These are phyloP conservation scores for Crithidia brevicula DNA, from an alignment of 208 protist species.

Conservation along the genomic window DNA sequence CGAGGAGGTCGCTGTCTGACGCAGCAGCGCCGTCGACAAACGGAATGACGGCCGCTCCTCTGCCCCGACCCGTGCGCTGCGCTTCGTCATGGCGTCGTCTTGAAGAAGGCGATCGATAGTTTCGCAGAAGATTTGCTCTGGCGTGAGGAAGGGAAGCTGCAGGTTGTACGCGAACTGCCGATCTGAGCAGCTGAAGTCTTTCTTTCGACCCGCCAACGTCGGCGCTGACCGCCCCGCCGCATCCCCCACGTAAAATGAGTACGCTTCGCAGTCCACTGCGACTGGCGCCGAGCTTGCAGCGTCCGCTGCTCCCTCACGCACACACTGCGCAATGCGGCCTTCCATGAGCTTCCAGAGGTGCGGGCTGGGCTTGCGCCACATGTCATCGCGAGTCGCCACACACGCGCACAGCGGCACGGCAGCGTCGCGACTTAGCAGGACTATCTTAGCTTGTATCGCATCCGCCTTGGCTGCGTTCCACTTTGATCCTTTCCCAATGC, in stretches of 20 bases:
- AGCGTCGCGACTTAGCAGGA: constrained; percentile 39
- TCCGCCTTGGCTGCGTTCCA: constrained; percentile 69
- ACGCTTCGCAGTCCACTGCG: constrained; percentile 27
- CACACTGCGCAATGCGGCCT: constrained; percentile 35
- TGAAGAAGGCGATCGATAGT: constrained; percentile 24
- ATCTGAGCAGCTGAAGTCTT: constrained; percentile 93
- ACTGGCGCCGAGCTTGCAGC: neutral
- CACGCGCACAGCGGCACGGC: constrained; percentile 77
- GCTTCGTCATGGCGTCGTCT: neutral
- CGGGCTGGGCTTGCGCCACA: constrained; percentile 88
- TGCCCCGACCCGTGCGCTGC: neutral
- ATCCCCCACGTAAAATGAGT: constrained; percentile 94
- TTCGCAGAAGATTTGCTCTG: constrained; percentile 84
- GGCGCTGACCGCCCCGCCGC: constrained; percentile 79
- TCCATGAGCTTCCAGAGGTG: constrained; percentile 88
- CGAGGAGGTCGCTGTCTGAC: constrained; percentile 10
- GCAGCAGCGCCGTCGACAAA: constrained; percentile 11
- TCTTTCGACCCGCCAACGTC: constrained; percentile 74
- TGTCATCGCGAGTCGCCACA: constrained; percentile 76
- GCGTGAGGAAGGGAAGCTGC: constrained; percentile 88
- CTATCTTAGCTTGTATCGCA: constrained; percentile 54
- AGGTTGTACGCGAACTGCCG: constrained; percentile 91
- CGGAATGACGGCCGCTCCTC: constrained; percentile 10
- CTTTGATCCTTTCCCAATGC: constrained; percentile 57
- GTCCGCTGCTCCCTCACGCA: neutral